Base-by-base conservation (phyloP, 805 yeast genomes). In the Yarrowia osloensis region DNA sequence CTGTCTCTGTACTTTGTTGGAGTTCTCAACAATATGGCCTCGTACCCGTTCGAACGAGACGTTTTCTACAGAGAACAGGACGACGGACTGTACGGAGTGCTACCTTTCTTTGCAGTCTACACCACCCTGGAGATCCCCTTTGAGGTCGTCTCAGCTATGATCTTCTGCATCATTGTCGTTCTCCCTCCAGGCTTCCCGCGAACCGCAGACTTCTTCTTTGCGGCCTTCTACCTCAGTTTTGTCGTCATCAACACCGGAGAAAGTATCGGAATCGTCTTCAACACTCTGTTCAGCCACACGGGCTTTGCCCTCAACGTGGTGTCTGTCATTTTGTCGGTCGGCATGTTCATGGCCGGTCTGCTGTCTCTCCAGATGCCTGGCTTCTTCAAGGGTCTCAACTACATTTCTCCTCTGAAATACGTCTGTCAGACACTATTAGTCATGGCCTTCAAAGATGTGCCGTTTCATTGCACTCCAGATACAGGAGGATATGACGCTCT, bases 281-380 rank as follows among this genome's bases (percentile, higher is more conserved):
- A 90, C 73, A 87, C 93, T 4, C 71, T 88, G 0, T 87, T 91
- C 72, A 77, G 80, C 57, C 91, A 91, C 72, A 83, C 91, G 35
- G 97, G 97, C 0, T 85, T 91, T 72, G 96, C 95, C 0, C 86
- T 90, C 19, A 90, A 89, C 74, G 77, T 89, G 3, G 85, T 91
- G 39, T 84, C 93, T 0, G 82, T 86, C 9, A 74, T 89, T 31
- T 78, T 89, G 65, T 85, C 91, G 2, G 77, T 90, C 61, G 95
- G 94, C 6, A 85, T 89, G 5, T 85, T 89, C 71, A 89, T 91
- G 95, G 89, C 91, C 1, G 97, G 97, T 3, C 79, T 92, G 12
- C 82, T 91, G 86, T 88, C 97, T 0, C 78, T 90, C 71, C 81
- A 87, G n/a, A 85, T 91, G 88, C 89, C 88, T 28, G 78, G 77